Base-by-base conservation (phyloP, 2,329 filamentous ascomycete genomes). In the Phyllosticta capitalensis region DNA sequence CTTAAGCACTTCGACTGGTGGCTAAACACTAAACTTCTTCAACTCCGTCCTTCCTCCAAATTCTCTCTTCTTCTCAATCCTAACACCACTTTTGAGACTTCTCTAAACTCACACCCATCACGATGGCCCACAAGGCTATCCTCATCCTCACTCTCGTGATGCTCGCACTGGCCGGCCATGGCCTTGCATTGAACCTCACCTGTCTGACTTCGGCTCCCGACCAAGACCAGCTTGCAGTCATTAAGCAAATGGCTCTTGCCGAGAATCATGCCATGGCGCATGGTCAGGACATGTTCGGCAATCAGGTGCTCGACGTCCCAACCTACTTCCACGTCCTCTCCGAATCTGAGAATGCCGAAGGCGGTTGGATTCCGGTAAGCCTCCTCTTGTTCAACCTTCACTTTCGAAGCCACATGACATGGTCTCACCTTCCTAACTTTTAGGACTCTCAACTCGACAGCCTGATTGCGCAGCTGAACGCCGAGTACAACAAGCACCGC, bases 271-370 rank as follows among this genome's bases (percentile, higher is more conserved):
- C 45, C 28, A 52, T 26, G 28, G 55, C 59, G 2, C 58, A 54
- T 14, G 56, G 59, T 45, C 56, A 21, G 56, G 20, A 55, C 62
- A 24, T 58, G 61, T 22, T 58, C 64, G 22, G 61, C 64, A n/a
- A 64, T 61, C 20, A 65, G 24, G 3, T 4, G 4, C 7, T 69
- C 58, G 63, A 60, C 50, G 51, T 74, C 55, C 61, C 67, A 17
- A 68, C 68, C 52, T 73, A 70, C 58, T 71, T 70, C 63, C 71
- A 74, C 59, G 67, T 73, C 55, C 63, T 73, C 48, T 66, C 67
- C n/a, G 62, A 61, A 7, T 65, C 64, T 9, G 63, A 54, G 28
- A 45, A 59, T 12, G 61, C 62, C 6, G 63, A 61, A 54, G 49
- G 63, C 22, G 61, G 63, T 24, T 63, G 52, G 56, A 58, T 56